Conservation (phyloP, 306 rosid species). For the Citrullus mucosospermus region DNA sequence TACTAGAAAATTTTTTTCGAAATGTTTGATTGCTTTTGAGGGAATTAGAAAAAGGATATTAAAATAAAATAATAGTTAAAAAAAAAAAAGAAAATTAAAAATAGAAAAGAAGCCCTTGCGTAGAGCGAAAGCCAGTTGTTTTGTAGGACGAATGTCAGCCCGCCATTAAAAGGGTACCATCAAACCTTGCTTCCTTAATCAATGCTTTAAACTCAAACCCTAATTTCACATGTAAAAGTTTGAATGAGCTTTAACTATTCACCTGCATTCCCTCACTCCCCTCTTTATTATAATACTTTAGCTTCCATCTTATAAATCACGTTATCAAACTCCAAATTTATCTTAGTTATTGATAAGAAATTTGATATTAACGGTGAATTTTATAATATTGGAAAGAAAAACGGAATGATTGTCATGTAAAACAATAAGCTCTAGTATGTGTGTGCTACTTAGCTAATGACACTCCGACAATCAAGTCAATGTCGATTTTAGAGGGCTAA, state of each 20-base stretch:
- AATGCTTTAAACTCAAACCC: slow-evolving; percentile 2
- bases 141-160: not conserved
- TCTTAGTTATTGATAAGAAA: no score
- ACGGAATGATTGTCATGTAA: no score
- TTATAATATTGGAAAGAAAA: no score
- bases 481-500: no score
- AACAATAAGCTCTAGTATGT: no score
- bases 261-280: not conserved
- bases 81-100: no score
- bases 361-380: no score
- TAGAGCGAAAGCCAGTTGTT: not conserved
- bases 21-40: not conserved
- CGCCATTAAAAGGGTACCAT: not conserved
- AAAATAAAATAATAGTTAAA: not conserved
- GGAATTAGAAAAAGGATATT: not conserved
- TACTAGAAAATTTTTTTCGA: no score
- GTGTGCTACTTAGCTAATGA: no score
- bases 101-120: not conserved
- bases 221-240: not conserved
- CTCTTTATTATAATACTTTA: not conserved
- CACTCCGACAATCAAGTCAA: no score
- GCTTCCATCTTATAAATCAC: not conserved
- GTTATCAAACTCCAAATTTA: not conserved
- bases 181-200: not conserved
- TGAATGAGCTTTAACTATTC: not conserved